Percentiles rank a stretch among this genome's conserved stretches.
phyloP scores from a whole-genome alignment of 2,329 filamentous ascomycete species.

The Claviceps quebecensis region DNA sequence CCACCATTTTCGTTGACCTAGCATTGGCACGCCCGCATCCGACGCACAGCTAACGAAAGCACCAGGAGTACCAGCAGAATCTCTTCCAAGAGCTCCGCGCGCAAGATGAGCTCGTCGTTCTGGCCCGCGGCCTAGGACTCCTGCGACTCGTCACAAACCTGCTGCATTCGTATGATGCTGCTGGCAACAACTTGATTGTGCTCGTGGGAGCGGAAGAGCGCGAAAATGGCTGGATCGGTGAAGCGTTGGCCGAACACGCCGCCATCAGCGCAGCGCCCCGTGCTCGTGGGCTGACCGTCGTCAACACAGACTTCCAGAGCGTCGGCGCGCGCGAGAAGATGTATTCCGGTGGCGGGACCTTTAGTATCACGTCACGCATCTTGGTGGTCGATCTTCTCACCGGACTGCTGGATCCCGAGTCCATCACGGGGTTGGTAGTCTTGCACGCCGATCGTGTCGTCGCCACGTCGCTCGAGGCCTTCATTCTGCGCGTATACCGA shows the following conservation, averaged over 20 bases:
- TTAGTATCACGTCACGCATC: constrained; percentile 92
- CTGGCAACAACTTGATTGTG: constrained; percentile 83
- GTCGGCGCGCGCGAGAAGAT: constrained; percentile 81
- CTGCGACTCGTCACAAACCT: constrained; percentile 90
- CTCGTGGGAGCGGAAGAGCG: constrained; percentile 80
- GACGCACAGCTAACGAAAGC: not conserved
- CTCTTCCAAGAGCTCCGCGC: constrained; percentile 80
- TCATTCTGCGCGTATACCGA: constrained; percentile 84
- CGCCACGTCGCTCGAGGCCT: constrained; percentile 82
- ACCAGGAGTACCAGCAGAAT: constrained; percentile 78
- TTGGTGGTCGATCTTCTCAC: constrained; percentile 87
- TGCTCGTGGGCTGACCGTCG: constrained; percentile 73
- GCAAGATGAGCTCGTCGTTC: constrained; percentile 86
- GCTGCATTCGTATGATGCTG: constrained; percentile 90
- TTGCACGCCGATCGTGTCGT: constrained; percentile 79
- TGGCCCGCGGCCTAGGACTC: constrained; percentile 83
- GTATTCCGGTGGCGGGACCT: constrained; percentile 78
- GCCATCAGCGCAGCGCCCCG: constrained; percentile 72
- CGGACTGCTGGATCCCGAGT: constrained; percentile 65
- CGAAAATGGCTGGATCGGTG: constrained; percentile 94
- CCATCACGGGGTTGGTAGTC: constrained; percentile 73
- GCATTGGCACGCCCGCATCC: not conserved
- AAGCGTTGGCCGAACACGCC: constrained; percentile 88
- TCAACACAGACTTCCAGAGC: constrained; percentile 89
- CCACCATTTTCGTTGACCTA: not conserved